Evolutionary conservation across 208 protist species (phyloP).

Genomic region (Blechomonas ayalai): DNA sequence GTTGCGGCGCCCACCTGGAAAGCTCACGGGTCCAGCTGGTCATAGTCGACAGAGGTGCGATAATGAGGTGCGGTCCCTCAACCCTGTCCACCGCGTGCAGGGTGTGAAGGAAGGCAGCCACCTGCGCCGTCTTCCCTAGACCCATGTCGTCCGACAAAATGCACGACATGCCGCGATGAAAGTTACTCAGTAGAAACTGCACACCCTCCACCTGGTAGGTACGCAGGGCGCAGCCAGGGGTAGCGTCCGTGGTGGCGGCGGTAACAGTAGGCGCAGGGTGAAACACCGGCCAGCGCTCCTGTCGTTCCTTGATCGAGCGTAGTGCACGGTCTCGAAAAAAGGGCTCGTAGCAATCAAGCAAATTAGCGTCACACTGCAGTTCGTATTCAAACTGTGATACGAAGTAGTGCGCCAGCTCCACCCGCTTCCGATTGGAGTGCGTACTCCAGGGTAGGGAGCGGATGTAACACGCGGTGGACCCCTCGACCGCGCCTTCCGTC

Average conservation of each 20-base stretch:
- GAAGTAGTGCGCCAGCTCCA: conserved; percentile 37
- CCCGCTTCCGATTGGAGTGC: conserved; percentile 18
- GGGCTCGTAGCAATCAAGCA: conserved; percentile 56
- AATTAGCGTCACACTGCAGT: conserved; percentile 23
- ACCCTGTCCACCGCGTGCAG: conserved; percentile 58
- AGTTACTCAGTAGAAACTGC: conserved; percentile 90
- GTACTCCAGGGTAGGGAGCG: conserved; percentile 41
- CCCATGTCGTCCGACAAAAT: conserved; percentile 97
- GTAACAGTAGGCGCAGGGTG: conserved; percentile 19
- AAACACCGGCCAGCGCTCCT: conserved; percentile 43
- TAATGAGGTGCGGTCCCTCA: conserved; percentile 93
- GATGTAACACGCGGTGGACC: background rate
- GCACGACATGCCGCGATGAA: conserved; percentile 76
- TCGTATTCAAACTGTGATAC: conserved; percentile 61
- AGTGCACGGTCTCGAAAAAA: conserved; percentile 66
- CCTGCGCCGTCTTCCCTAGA: conserved; percentile 97
- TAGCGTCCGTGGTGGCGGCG: conserved; percentile 11
- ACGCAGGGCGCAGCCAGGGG: conserved; percentile 64
- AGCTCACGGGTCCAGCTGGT: conserved; percentile 92
- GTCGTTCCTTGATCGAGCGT: too few relatives aligned
- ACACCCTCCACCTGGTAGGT: conserved; percentile 96
- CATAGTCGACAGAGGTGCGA: conserved; percentile 94
- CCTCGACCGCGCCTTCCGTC: background rate
- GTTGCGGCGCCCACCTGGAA: conserved; percentile 81
- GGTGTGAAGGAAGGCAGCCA: conserved; percentile 84